phyloP scores from a whole-genome alignment of 495 filamentous ascomycete genomes.

The Xylaria cubensis region DNA sequence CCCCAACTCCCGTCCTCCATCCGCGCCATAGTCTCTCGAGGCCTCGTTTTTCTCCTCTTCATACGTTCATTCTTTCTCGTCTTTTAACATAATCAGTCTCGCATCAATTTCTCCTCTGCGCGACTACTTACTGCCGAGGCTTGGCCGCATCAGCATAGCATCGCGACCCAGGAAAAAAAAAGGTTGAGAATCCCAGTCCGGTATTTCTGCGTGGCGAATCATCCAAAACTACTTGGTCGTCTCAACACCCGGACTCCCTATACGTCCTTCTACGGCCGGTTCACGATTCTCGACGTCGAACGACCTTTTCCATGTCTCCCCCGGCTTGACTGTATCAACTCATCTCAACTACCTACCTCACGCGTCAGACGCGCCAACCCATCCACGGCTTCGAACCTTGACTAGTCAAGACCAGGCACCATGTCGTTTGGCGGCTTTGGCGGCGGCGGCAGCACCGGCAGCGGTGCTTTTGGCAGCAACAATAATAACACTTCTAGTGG shows the following conservation, averaged over 20 bases:
- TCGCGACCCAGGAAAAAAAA: slow-evolving; percentile 25
- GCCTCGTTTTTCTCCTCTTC: not conserved
- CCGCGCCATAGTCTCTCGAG: not conserved
- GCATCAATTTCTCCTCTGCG: not conserved
- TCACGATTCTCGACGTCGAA: slow-evolving; percentile 23
- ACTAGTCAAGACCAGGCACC: slow-evolving; percentile 33
- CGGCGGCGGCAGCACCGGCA: slow-evolving; percentile 41
- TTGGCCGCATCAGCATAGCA: not conserved
- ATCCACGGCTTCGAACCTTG: slow-evolving; percentile 27
- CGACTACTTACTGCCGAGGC: not conserved
- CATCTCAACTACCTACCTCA: slow-evolving; percentile 27
- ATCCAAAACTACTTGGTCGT: not conserved
- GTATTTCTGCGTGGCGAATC: slow-evolving; percentile 8
- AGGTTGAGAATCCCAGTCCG: not conserved
- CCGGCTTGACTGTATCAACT: slow-evolving; percentile 31
- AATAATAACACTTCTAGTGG: slow-evolving; percentile 52
- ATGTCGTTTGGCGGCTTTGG: slow-evolving; percentile 55
- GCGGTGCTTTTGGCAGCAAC: slow-evolving; percentile 50
- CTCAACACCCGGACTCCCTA: not conserved
- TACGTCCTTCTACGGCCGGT: not conserved
- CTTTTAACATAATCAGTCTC: not conserved
- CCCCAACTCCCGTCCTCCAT: not conserved
- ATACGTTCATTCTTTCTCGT: slow-evolving; percentile 10
- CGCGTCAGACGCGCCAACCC: slow-evolving; percentile 39
- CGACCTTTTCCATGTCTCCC: slow-evolving; percentile 37